These are phyloP conservation scores for Neodidymelliopsis sp. DNA, from an alignment of 2,329 filamentous ascomycete genomes.

Conservation along the genomic window DNA sequence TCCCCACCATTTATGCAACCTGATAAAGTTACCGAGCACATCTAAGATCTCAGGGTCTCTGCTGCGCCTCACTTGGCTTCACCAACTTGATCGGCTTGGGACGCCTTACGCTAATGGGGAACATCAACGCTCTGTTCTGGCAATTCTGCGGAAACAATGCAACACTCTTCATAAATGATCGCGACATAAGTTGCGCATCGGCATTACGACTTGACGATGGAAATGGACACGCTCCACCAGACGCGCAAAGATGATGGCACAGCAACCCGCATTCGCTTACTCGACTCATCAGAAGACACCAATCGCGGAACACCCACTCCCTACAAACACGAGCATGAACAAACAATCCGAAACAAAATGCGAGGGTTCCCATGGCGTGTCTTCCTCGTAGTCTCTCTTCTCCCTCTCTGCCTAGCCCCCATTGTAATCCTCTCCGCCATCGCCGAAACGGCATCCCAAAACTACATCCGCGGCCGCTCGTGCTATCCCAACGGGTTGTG, in stretches of 20 bases:
- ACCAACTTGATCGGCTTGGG: background rate
- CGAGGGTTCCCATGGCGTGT: slow-evolving; percentile 33
- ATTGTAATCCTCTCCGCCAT: slow-evolving; percentile 38
- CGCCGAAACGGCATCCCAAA: slow-evolving; percentile 38
- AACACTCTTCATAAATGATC: background rate
- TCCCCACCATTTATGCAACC: slow-evolving; percentile 2
- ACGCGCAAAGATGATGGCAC: background rate
- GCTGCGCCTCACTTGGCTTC: slow-evolving; percentile 18
- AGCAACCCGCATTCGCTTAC: background rate
- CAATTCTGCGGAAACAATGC: background rate
- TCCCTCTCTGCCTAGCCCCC: slow-evolving; percentile 34
- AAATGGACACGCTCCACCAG: background rate
- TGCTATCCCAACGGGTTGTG: slow-evolving; percentile 46
- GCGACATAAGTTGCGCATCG: background rate
- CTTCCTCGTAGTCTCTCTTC: slow-evolving; percentile 22
- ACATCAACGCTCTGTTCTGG: background rate
- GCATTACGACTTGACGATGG: background rate
- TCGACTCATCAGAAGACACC: background rate
- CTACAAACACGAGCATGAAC: background rate
- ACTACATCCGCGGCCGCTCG: slow-evolving; percentile 34
- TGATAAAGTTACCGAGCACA: too few species aligned
- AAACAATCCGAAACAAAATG: slow-evolving; percentile 19
- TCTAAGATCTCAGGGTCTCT: too few species aligned
- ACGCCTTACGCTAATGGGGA: slow-evolving; percentile 10
- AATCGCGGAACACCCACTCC: background rate